phyloP scores from a whole-genome alignment of 2,329 filamentous ascomycete species.

The Cryphonectria naterciae region DNA sequence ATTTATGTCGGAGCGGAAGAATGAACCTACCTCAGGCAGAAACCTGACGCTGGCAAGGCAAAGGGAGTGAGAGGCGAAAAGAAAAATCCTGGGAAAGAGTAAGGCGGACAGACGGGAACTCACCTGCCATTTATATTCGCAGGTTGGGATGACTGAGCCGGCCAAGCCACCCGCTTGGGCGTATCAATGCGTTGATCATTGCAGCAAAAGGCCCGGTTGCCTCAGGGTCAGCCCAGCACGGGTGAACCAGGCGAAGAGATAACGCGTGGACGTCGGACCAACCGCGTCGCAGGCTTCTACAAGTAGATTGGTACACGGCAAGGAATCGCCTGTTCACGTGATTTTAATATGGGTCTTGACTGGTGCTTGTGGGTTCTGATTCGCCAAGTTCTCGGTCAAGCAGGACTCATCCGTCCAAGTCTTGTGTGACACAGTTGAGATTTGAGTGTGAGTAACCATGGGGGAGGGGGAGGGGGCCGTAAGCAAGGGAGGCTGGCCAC shows the following conservation, averaged over 20 bases:
- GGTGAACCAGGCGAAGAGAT: slow-evolving; percentile 22
- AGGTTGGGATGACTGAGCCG: neutral
- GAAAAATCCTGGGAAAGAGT: neutral
- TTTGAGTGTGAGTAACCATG: slow-evolving; percentile 24
- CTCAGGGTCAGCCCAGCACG: slow-evolving; percentile 24
- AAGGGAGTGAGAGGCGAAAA: slow-evolving; percentile 13
- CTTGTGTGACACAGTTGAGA: slow-evolving; percentile 22
- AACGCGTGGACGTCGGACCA: slow-evolving; percentile 26
- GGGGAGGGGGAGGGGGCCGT: too few relatives aligned
- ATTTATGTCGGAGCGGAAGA: slow-evolving; percentile 1
- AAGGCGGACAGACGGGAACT: slow-evolving; percentile 18
- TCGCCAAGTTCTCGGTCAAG: slow-evolving; percentile 18
- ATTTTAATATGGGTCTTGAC: slow-evolving; percentile 5
- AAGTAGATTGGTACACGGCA: slow-evolving; percentile 7
- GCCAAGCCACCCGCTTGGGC: slow-evolving; percentile 7
- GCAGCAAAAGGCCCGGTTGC: slow-evolving; percentile 16
- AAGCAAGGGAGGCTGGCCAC: neutral
- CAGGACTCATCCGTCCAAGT: slow-evolving; percentile 28
- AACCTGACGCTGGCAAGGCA: slow-evolving; percentile 13
- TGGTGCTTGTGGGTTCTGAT: neutral
- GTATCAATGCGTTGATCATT: slow-evolving; percentile 26
- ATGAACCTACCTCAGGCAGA: slow-evolving; percentile 29
- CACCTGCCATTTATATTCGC: slow-evolving; percentile 25
- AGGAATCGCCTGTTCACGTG: slow-evolving; percentile 24
- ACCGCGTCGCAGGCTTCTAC: slow-evolving; percentile 23